A percentile compares a stretch with the other conserved stretches of the same genome.
Evolutionary conservation across 106 monocot species (phyloP).

Genomic region (Triglochin maritima): DNA sequence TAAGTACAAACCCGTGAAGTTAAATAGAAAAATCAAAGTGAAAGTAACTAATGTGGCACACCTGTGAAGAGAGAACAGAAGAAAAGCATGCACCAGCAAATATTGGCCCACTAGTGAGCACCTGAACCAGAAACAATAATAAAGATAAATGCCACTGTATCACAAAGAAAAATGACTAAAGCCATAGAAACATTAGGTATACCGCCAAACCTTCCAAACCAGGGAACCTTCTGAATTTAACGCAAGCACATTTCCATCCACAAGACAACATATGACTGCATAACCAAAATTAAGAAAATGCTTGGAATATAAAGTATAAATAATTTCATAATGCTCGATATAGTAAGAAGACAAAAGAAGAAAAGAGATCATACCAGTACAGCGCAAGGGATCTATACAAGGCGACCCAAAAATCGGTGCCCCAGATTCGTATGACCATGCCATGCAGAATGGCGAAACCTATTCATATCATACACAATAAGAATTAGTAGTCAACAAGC

Average conservation of each 20-base stretch:
- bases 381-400: constrained; percentile 26
- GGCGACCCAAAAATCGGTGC: constrained; percentile 77
- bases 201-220: constrained; percentile 58
- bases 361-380: constrained; percentile 44
- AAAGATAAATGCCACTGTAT: background rate
- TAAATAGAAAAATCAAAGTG: background rate
- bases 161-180: background rate
- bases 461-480: constrained; percentile 11
- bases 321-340: background rate
- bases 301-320: background rate
- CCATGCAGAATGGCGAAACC: constrained; percentile 23
- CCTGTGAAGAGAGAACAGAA: constrained; percentile 55
- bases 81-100: constrained; percentile 77
- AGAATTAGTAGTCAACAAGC: too few species aligned
- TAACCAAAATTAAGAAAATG: background rate
- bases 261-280: constrained; percentile 76
- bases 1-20: too few species aligned
- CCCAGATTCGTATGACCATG: constrained; percentile 55
- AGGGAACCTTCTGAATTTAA: constrained; percentile 43
- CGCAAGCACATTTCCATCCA: constrained; percentile 60
- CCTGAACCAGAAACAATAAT: constrained; percentile 17
- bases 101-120: constrained; percentile 52
- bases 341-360: background rate
- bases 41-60: constrained; percentile 5
- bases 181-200: background rate